Percentiles rank a stretch among this genome's conserved stretches.
phyloP scores from a whole-genome alignment of 169 alveolate genomes.

The Eimeria sp. region DNA sequence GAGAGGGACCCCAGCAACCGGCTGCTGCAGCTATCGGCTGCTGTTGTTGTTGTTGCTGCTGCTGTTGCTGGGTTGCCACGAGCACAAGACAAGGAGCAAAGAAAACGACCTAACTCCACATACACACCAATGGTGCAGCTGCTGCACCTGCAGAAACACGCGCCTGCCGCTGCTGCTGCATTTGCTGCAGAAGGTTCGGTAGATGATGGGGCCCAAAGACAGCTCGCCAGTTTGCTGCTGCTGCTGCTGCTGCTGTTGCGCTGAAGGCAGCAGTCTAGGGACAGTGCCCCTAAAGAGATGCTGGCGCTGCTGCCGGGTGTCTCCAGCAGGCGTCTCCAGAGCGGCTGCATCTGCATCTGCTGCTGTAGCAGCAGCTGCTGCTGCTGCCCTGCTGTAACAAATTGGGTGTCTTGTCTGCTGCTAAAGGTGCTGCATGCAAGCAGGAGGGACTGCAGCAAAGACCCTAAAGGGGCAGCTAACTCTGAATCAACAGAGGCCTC shows the following conservation, averaged over 20 bases:
- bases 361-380: conserved; percentile 31
- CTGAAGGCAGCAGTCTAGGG: conserved; percentile 18
- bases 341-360: background rate
- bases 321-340: conserved; percentile 21
- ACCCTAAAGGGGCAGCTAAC: conserved; percentile 16
- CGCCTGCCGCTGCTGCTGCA: conserved; percentile 43
- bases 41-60: conserved; percentile 62
- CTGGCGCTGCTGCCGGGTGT: conserved; percentile 52
- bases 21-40: conserved; percentile 23
- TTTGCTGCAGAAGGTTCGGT: background rate
- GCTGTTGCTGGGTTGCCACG: background rate
- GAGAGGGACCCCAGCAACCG: conserved; percentile 19
- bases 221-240: background rate
- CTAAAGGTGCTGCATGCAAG: background rate
- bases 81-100: background rate
- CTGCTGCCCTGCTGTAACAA: conserved; percentile 19
- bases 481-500: conserved; percentile 30
- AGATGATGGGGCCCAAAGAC: background rate
- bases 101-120: conserved; percentile 1
- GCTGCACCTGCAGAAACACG: conserved; percentile 30
- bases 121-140: conserved; percentile 27
- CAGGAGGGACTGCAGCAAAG: background rate
- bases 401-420: background rate
- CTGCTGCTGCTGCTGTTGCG: conserved; percentile 26
- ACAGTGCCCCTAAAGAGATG: conserved; percentile 22